Evolutionary conservation across 2,329 filamentous ascomycete species (phyloP).

Genomic region (Microdochium paspali): DNA sequence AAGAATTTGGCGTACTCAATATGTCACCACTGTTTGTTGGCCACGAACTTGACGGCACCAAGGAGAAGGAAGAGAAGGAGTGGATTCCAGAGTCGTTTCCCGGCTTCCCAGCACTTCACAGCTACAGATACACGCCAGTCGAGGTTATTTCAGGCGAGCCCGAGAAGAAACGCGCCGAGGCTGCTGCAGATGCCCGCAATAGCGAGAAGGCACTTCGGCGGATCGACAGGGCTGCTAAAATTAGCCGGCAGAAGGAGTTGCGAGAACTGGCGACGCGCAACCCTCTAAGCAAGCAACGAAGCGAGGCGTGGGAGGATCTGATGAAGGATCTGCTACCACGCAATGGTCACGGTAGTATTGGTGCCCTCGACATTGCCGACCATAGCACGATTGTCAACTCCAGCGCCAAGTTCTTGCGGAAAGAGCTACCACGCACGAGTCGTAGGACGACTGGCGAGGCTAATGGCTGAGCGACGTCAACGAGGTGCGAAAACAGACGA

Average conservation of each 20-base stretch:
- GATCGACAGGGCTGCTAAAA: conserved; percentile 52
- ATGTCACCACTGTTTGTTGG: conserved; percentile 36
- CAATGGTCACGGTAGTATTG: conserved; percentile 18
- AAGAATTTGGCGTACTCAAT: conserved; percentile 10
- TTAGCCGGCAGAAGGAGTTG: conserved; percentile 55
- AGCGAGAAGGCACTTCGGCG: conserved; percentile 52
- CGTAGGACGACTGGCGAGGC: conserved; percentile 1
- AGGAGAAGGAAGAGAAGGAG: conserved; percentile 42
- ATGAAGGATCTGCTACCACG: conserved; percentile 47
- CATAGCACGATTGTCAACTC: conserved; percentile 58
- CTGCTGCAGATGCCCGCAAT: conserved; percentile 49
- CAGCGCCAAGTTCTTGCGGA: conserved; percentile 40
- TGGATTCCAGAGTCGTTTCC: conserved; percentile 53
- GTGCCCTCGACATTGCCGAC: conserved; percentile 45
- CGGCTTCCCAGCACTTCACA: conserved; percentile 54
- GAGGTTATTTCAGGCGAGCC: conserved; percentile 27
- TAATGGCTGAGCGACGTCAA: no score
- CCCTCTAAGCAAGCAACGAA: conserved; percentile 40
- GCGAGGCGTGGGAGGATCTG: conserved; percentile 50
- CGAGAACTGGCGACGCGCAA: conserved; percentile 45
- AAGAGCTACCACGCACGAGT: conserved; percentile 39
- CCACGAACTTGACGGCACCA: conserved; percentile 46
- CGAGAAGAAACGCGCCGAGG: conserved; percentile 49
- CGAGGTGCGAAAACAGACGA: no score
- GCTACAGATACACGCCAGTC: conserved; percentile 50